Evolutionary conservation across 1,139 yeast species (phyloP), one percentile per base, ranked within the genome.

Genomic region (Pichia norvegensis): DNA sequence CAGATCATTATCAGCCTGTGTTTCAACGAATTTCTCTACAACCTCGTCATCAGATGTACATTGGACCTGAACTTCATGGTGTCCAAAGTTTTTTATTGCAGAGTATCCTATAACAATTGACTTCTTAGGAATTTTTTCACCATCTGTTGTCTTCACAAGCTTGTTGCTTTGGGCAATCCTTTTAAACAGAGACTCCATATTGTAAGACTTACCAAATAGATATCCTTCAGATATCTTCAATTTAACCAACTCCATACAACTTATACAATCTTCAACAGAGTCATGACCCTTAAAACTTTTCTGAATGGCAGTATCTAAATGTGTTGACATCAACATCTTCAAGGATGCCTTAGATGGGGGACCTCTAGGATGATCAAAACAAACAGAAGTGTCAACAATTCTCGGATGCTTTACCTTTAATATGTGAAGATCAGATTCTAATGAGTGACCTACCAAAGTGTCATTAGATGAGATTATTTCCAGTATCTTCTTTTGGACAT

Each of bases 261-360:
- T 81, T 35, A 63, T 63, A 8, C 96, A 85, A 61, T 92, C 98
- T 60, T 87, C 95, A 1, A 82, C 72, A 0, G 97, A 83, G 41
- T 92, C 85, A 64, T 92, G 98, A 23, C 72, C 70, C 11, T 45
- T 16, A 20, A 45, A 36, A 17, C 40, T 38, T 23, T 46, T 43
- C 62, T 92, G 97, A 42, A 92, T 90, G 0, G 64, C 66, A 43
- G 77, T 66, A 17, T 69, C 65, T 38, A 90, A 67, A 58, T 71
- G 76, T 50, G 70, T 74, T 11, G 70, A 66, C 2, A 90, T 72
- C 19, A 92, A 67, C 72, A 81, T 81, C 59, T 74, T 79, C 52
- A 92, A 70, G 0, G 95, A 76, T 1, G 95, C 94, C 57, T 81
- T 84, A 53, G 74, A 74, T 0, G 95, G 94, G 0, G 81, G 81